Base-by-base conservation (phyloP, 441 rosid genomes). In the Hypseocharis bilobata region DNA sequence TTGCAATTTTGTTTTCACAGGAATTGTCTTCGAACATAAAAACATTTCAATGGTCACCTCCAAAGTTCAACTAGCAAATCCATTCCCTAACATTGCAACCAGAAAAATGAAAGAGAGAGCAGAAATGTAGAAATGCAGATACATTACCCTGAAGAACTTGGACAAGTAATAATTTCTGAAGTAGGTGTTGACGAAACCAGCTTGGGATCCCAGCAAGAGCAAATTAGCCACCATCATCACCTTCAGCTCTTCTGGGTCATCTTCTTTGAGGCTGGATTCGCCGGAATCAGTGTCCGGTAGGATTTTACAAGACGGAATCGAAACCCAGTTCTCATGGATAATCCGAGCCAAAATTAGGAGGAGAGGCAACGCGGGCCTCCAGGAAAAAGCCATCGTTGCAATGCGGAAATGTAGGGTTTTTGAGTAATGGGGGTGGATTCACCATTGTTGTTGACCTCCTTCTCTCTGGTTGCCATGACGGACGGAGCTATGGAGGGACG, bases 171-270 rank as follows among this genome's bases (percentile, higher is more conserved):
- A 80, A 30, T 84, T 78, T 40, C 84, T 68, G 74, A 81, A 83
- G 63, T 80, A 71, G 28, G 70, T 74, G 56, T 81, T 68, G 65
- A 69, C 51, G 6, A 74, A 72, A 16, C 81, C 74, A 58, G 81
- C 63, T 23, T 81, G 82, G 4, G 83, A 78, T 6, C 84, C 87
- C 40, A 70, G 32, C 57, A 84, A 74, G 27, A 81, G 73, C 70
- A 86, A 55, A 77, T 84, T 67, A 51, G 85, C 82, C 52, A 81
- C 88, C 32, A 82, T 20, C 91, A 84, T 84, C 34, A 81, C 85
- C 71, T 61, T 86, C 65, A 86, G 61, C 55, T 78, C 81, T 20
- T 69, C 73, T 7, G 69, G 60, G 17, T 44, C 76, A 29, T 23
- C 70, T n/a, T 26, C 51, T 26, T 6, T 68, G 49, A 20, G 60